Base-by-base conservation (phyloP, 306 rosid species). In the Prunus mira region DNA sequence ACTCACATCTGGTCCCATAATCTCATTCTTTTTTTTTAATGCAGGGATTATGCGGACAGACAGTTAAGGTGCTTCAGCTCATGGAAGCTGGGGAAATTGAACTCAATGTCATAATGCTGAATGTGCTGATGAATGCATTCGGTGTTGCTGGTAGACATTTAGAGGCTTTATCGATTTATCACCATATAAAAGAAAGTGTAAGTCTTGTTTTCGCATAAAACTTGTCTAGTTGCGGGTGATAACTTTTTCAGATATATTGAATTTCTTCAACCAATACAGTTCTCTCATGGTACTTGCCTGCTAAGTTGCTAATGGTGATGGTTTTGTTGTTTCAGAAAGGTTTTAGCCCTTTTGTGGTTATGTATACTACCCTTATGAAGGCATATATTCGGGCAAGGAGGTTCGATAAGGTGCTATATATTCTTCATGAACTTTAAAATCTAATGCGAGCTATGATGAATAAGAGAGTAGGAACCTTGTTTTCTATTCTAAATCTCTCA, bases 361-460 rank as follows among this genome's bases (percentile, higher is more conserved):
- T 93, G 7, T 89, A 86, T 68, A 89, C 89, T 55, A 91, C 97
- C 3, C 89, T 89, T 75, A 91, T 91, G 95, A 91, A 91, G 88
- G 97, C 93, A n/a, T 86, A 80, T 79, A 82, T 85, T 63, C 85
- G 95, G 71, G 91, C 95, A 61, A 89, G 69, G 79, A 88, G 86
- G 82, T 88, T 81, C 9, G 77, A 82, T 67, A 65, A 84, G 93
- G 93, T 91, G 55, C 61, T 71, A 3, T 64, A 22, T 43, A 46
- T 76, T 45, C 81, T 60, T 45, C 9, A 19, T 12, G 45, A 52
- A 64, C 60, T 18, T 30, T 1, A 20, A 56, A 17, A n/a, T 20
- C 2, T 6, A 47, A 47, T 12, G 5, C 1, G 18, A 47, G 15
- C 52, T 12, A 1, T 47, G 52, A 47, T 13, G 52, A 47, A 13